Evolutionary conservation across 257 asterid genomes (phyloP).

Genomic region (Capsicum baccatum): DNA sequence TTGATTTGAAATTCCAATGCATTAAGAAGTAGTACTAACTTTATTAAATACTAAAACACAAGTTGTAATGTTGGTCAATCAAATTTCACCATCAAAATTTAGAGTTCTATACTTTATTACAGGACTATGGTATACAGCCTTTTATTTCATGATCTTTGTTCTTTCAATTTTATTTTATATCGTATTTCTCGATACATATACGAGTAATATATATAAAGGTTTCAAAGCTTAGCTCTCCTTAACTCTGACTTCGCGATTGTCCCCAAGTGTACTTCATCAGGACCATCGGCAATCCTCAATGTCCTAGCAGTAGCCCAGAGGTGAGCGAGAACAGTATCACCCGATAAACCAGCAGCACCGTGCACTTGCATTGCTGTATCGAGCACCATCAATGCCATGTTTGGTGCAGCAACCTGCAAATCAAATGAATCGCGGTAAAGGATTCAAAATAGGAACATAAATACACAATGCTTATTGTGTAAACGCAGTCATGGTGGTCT

Average conservation of each 20-base stretch:
- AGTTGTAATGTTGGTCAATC: not conserved
- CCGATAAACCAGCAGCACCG: constrained; percentile 93
- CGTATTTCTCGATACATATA: not conserved
- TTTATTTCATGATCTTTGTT: not conserved
- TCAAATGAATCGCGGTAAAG: not conserved
- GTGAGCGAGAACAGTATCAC: constrained; percentile 84
- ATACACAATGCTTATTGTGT: not conserved
- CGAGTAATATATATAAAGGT: not conserved
- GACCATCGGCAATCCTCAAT: constrained; percentile 63
- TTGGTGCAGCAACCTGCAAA: constrained; percentile 85
- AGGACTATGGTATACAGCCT: not conserved
- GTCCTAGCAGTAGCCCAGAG: constrained; percentile 93
- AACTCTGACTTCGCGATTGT: constrained; percentile 8
- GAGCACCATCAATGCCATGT: constrained; percentile 86
- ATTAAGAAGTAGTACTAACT: not conserved
- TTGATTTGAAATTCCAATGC: not conserved
- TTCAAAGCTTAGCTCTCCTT: not conserved
- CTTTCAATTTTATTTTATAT: not conserved
- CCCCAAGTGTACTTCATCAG: constrained; percentile 27
- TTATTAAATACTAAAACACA: not conserved
- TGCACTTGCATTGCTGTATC: constrained; percentile 82
- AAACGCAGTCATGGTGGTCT: not conserved
- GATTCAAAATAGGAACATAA: not conserved
- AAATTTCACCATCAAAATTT: not conserved
- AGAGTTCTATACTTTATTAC: not conserved